A percentile compares a stretch with the other conserved stretches of the same genome.
Conservation (phyloP, 1,284 basidiomycete species). For the Ceratobasidium sp. region DNA sequence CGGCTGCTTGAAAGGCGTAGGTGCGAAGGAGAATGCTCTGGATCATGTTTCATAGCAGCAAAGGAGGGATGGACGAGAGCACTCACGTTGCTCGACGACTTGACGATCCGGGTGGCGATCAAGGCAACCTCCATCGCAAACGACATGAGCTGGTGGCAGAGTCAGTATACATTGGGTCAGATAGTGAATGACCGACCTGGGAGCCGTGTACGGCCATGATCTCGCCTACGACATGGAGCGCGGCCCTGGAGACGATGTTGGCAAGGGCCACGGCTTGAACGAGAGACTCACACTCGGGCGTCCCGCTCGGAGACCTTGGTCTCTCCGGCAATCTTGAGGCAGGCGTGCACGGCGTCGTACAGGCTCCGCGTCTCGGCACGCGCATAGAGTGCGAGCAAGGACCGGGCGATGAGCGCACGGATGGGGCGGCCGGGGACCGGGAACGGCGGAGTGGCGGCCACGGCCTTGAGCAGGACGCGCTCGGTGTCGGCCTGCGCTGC, state of each 20-base stretch:
- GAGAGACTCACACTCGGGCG: slow-evolving; percentile 69
- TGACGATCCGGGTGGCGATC: slow-evolving; percentile 68
- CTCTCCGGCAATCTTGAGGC: slow-evolving; percentile 77
- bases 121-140: slow-evolving; percentile 85
- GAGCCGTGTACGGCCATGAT: slow-evolving; percentile 84
- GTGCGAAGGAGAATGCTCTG: slow-evolving; percentile 83
- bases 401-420: slow-evolving; percentile 80
- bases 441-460: slow-evolving; percentile 66
- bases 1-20: slow-evolving; percentile 79
- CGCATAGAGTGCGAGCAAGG: slow-evolving; percentile 78
- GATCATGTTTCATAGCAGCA: neutral
- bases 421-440: slow-evolving; percentile 85
- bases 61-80: neutral
- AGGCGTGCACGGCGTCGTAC: slow-evolving; percentile 85
- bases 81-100: slow-evolving; percentile 72
- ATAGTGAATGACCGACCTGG: slow-evolving; percentile 61
- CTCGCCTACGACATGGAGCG: slow-evolving; percentile 85
- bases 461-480: slow-evolving; percentile 66
- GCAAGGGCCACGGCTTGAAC: too few species aligned
- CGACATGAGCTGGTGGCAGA: slow-evolving; percentile 80
- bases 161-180: slow-evolving; percentile 25
- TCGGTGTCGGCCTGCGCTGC: slow-evolving; percentile 67
- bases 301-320: slow-evolving; percentile 71
- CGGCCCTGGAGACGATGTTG: slow-evolving; percentile 59
- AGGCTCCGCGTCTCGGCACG: slow-evolving; percentile 83